Evolutionary conservation across 768 basidiomycete species (phyloP), one percentile per base, ranked within the genome.

Genomic region (Phaeotremella fagi): DNA sequence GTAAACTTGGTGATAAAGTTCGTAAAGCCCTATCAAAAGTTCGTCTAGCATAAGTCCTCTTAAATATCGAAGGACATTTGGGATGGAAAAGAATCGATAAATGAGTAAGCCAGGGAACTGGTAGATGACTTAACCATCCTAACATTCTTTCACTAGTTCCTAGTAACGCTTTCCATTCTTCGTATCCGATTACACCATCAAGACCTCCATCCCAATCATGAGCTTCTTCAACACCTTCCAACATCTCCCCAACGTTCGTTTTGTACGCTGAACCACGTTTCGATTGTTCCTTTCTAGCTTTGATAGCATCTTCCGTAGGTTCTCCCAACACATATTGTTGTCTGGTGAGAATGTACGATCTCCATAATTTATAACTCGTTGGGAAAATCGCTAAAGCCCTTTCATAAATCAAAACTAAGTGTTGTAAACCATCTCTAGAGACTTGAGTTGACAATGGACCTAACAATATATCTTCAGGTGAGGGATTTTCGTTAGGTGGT

Each of bases 1-100:
- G 95, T 20, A 97, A 78, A 43, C 90, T 91, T 2, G 92, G 91
- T 14, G 91, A 87, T 6, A 99, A 81, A 0, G 92, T 91, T 47
- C 94, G 87, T 25, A 99, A 75, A 1, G 92, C 88, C 35, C 95
- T 84, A 76, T 99, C 95, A 71, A 87, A 98, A 1, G 92, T 95
- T 57, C 85, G 82, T 20, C 95, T 83, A 16, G 90, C 92, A 76
- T 98, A 94, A 0, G 91, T 88, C 70, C 88, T 80, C 15, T 87
- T 85, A 51, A 98, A 79, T 22, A 82, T 70, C 3, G 92, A 78
- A 3, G 95, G 94, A 70, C 92, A 97, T 46, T 81, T 78, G 1
- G 90, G 88, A 69, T 99, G 95, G 60, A 82, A 82, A 75, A 98
- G 88, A 48, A 95, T 79, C 50, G 88, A 86, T 44, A 90, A 79